These are phyloP conservation scores for Brasenia schreberi DNA, from an alignment of 164 flowering plant species.

Conservation along the genomic window DNA sequence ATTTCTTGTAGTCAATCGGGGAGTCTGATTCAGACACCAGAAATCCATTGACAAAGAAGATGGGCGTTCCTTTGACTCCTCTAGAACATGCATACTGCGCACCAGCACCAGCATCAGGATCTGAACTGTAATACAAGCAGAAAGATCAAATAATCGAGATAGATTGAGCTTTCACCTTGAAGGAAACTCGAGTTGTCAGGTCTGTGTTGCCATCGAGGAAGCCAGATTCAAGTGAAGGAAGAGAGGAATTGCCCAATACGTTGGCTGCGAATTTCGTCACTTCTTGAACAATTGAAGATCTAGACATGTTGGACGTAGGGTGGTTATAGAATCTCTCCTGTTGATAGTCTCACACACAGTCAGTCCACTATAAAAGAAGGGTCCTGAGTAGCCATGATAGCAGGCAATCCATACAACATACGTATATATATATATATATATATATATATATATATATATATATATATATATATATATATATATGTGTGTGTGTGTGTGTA, in stretches of 20 bases:
- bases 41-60: conserved; percentile 70
- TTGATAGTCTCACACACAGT: neutral
- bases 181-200: conserved; percentile 50
- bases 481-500: too few relatives aligned
- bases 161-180: conserved; percentile 32
- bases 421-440: too few relatives aligned
- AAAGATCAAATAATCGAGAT: too few relatives aligned
- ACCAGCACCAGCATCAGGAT: too few relatives aligned
- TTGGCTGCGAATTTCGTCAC: conserved; percentile 25
- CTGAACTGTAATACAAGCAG: too few relatives aligned
- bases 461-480: too few relatives aligned
- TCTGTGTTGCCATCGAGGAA: conserved; percentile 46
- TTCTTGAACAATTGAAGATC: conserved; percentile 25
- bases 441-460: too few relatives aligned
- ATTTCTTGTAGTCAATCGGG: conserved; percentile 33
- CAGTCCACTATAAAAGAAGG: too few relatives aligned
- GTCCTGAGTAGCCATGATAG: too few relatives aligned
- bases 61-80: conserved; percentile 76
- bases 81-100: conserved; percentile 65
- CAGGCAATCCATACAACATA: too few relatives aligned
- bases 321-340: conserved; percentile 62
- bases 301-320: conserved; percentile 41
- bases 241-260: conserved; percentile 38
- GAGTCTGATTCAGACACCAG: conserved; percentile 40
- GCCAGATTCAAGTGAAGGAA: conserved; percentile 23